Conservation (phyloP, 768 basidiomycete genomes). For the Amanita polypyramis region DNA sequence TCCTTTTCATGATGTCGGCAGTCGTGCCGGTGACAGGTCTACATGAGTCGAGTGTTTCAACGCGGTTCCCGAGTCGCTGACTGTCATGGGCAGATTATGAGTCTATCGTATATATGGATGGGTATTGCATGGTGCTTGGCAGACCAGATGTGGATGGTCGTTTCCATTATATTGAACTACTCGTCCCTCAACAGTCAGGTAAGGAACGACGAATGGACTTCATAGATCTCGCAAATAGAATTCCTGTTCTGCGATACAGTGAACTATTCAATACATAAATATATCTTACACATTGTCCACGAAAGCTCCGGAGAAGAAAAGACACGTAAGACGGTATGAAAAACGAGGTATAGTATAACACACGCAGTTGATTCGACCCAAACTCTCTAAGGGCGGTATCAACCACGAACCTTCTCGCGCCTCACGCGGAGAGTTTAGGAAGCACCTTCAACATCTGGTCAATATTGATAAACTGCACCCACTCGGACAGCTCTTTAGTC, state of each 20-base stretch:
- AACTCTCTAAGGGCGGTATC: background rate
- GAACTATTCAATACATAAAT: constrained; percentile 1
- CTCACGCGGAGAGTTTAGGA: constrained; percentile 57
- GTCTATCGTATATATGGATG: constrained; percentile 55
- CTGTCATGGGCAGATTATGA: constrained; percentile 42
- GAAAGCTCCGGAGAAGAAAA: background rate
- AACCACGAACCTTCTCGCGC: background rate
- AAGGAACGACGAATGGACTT: background rate
- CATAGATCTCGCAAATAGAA: background rate
- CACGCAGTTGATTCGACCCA: too few species aligned
- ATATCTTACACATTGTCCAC: background rate
- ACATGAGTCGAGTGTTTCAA: constrained; percentile 30
- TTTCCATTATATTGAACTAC: constrained; percentile 33
- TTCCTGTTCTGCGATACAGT: background rate
- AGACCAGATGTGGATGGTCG: constrained; percentile 26
- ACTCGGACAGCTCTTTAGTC: constrained; percentile 55
- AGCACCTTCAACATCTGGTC: constrained; percentile 76
- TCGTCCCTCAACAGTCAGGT: constrained; percentile 17
- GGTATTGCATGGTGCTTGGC: constrained; percentile 48
- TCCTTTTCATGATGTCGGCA: constrained; percentile 62
- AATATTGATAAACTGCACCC: constrained; percentile 80
- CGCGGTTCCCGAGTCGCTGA: too few species aligned
- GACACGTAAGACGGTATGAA: background rate
- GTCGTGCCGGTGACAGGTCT: constrained; percentile 41
- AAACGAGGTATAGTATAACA: too few species aligned